Percentiles rank a stretch among this genome's conserved stretches.
These are phyloP conservation scores for Protomyces inouyei DNA, from an alignment of 1,139 yeast genomes.

Conservation along the genomic window DNA sequence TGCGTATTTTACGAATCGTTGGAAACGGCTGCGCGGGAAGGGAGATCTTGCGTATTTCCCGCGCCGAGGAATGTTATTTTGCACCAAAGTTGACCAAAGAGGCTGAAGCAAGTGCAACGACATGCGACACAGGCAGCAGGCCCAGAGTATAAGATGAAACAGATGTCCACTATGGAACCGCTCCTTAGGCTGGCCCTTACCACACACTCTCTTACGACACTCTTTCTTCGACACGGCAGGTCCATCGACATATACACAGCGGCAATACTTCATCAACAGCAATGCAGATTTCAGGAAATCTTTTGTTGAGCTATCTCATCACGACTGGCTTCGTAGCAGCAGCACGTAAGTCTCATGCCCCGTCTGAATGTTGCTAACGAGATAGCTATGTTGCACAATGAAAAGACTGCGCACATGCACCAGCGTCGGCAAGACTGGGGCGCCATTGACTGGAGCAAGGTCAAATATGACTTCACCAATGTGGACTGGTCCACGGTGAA, in stretches of 20 bases:
- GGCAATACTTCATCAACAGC: neutral
- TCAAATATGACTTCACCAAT: conserved; percentile 16
- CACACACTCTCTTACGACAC: neutral
- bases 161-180: neutral
- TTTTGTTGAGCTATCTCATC: neutral
- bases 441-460: conserved; percentile 12
- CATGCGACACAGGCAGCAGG: neutral
- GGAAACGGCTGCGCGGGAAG: neutral
- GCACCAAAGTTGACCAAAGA: neutral
- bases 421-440: conserved; percentile 23
- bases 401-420: conserved; percentile 4
- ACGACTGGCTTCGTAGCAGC: neutral
- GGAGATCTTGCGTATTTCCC: neutral
- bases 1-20: no score
- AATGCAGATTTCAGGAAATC: conserved; percentile 1
- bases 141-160: neutral
- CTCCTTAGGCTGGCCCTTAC: neutral
- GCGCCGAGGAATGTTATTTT: conserved; percentile 1
- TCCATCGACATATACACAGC: neutral
- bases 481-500: conserved; percentile 23
- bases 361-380: neutral
- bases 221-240: neutral
- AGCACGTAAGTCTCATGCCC: neutral
- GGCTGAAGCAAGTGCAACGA: neutral
- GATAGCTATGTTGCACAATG: neutral